Conservation (phyloP, 495 filamentous ascomycete species). For the Neurospora sp. region DNA sequence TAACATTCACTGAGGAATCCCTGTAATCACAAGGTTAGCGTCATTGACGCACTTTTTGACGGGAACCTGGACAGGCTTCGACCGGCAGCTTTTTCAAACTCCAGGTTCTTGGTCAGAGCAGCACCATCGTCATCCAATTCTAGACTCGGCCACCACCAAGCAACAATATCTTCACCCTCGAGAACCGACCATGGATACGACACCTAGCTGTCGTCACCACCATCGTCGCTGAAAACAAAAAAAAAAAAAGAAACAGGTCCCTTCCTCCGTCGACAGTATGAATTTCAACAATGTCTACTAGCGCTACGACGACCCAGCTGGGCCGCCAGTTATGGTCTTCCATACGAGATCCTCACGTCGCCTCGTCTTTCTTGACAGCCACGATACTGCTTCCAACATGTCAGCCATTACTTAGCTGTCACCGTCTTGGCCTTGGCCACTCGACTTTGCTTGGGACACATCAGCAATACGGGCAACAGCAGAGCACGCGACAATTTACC, state of each 20-base stretch:
- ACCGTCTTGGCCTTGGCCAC: constrained; percentile 4
- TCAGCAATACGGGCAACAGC: neutral
- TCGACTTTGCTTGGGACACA: neutral
- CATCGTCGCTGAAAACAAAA: neutral
- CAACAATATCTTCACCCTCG: neutral
- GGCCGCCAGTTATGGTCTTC: constrained; percentile 35
- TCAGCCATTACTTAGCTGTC: constrained; percentile 11
- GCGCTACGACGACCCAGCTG: constrained; percentile 34
- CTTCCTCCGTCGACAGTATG: constrained; percentile 17
- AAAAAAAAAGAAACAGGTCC: neutral
- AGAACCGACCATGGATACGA: neutral
- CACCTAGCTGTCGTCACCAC: neutral
- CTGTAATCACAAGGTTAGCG: constrained; percentile 9
- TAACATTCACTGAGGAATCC: neutral
- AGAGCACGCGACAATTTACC: neutral
- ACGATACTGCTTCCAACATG: constrained; percentile 21
- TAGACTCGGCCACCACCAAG: constrained; percentile 1
- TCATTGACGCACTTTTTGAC: constrained; percentile 17
- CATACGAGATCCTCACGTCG: constrained; percentile 28
- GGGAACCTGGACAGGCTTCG: neutral
- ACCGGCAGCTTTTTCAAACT: neutral
- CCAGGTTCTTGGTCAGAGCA: neutral
- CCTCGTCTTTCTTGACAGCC: constrained; percentile 14
- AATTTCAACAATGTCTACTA: constrained; percentile 37
- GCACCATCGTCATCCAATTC: neutral